Evolutionary conservation across 305 asterid genomes (phyloP).

Genomic region (Fraxinus xanthoxyloides): DNA sequence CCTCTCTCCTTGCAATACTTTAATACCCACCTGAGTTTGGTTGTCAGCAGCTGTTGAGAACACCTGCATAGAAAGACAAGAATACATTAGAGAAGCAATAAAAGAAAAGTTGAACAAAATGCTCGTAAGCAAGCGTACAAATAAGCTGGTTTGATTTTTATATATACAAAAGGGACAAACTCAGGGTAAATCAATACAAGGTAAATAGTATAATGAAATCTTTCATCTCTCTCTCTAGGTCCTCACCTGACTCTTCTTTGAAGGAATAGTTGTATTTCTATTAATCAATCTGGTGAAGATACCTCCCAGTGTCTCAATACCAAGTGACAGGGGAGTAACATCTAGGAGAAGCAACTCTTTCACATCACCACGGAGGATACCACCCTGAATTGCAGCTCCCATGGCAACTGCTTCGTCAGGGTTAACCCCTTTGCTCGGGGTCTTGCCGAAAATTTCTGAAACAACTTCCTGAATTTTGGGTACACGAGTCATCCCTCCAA

Average conservation of each 20-base stretch:
- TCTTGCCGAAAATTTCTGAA: slow-evolving; percentile 73
- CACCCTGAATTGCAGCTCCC: slow-evolving; percentile 99
- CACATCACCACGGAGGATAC: slow-evolving; percentile 29
- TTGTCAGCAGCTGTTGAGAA: neutral
- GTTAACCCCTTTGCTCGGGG: slow-evolving; percentile 95
- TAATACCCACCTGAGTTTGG: slow-evolving; percentile 15
- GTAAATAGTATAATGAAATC: neutral
- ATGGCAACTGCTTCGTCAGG: slow-evolving; percentile 98
- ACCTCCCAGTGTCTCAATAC: slow-evolving; percentile 95
- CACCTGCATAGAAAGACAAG: neutral
- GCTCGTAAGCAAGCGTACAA: neutral
- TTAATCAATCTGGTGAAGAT: slow-evolving; percentile 87
- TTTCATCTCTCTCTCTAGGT: neutral
- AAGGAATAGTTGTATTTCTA: slow-evolving; percentile 91
- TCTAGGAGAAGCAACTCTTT: too few species aligned
- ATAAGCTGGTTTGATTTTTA: neutral
- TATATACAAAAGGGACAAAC: neutral
- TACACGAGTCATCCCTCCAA: slow-evolving; percentile 97
- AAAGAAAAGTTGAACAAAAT: neutral
- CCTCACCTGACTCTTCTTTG: slow-evolving; percentile 86
- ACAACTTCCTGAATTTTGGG: slow-evolving; percentile 95
- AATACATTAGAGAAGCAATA: neutral
- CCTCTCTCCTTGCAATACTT: slow-evolving; percentile 91
- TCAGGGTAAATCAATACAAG: neutral
- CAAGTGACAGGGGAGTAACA: slow-evolving; percentile 95